phyloP scores from a whole-genome alignment of 2,329 filamentous ascomycete genomes.

The Piedraia hortae region DNA sequence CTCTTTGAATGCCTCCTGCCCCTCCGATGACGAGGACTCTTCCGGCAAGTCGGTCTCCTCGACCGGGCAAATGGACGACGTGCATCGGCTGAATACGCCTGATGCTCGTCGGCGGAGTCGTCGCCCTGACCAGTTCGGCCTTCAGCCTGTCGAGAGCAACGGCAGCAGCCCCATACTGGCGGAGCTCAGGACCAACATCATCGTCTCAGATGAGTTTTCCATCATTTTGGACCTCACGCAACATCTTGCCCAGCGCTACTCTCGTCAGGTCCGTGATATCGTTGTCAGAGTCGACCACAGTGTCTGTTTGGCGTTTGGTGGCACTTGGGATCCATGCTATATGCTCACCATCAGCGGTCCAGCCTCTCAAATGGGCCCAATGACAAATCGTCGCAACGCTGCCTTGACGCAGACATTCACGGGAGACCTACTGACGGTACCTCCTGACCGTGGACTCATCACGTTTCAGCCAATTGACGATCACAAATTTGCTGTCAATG shows the following conservation, averaged over 20 bases:
- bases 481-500: slow-evolving; percentile 42
- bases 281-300: slow-evolving; percentile 52
- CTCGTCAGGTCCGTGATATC: slow-evolving; percentile 44
- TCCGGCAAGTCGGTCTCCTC: too few species aligned
- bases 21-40: too few species aligned
- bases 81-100: too few species aligned
- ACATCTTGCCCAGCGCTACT: slow-evolving; percentile 46
- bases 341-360: slow-evolving; percentile 46
- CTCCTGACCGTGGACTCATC: slow-evolving; percentile 38
- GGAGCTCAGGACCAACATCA: slow-evolving; percentile 23
- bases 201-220: slow-evolving; percentile 39
- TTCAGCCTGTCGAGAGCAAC: too few species aligned
- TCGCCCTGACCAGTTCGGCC: too few species aligned
- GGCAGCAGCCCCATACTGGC: slow-evolving; percentile 22
- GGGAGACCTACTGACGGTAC: slow-evolving; percentile 39
- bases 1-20: too few species aligned
- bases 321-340: slow-evolving; percentile 55
- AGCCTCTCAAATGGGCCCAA: slow-evolving; percentile 37
- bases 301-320: slow-evolving; percentile 45
- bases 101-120: too few species aligned
- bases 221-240: slow-evolving; percentile 48
- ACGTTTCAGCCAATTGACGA: slow-evolving; percentile 43
- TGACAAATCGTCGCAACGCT: slow-evolving; percentile 58
- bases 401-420: slow-evolving; percentile 52
- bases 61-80: too few species aligned